Conservation (phyloP, 257 asterid genomes). For the Datura wrightii region DNA sequence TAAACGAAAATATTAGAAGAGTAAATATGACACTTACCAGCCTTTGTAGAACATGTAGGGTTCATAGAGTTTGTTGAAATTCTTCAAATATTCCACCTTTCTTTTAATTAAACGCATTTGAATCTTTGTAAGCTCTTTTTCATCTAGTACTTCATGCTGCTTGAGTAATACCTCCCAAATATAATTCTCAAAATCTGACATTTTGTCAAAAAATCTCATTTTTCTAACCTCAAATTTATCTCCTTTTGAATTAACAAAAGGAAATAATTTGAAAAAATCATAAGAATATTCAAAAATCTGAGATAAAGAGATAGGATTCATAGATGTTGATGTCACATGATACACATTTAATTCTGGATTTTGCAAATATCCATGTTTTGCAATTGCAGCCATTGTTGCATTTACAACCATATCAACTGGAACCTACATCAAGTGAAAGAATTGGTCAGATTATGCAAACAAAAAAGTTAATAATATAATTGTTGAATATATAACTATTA, state of each 20-base stretch:
- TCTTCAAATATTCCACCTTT: constrained; percentile 21
- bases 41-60: neutral
- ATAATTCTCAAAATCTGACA: neutral
- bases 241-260: constrained; percentile 1
- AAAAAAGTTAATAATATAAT: too few species aligned
- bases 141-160: constrained; percentile 1
- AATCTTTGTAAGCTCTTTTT: neutral
- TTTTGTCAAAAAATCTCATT: neutral
- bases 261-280: constrained; percentile 39
- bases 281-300: constrained; percentile 33
- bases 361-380: constrained; percentile 41
- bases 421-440: constrained; percentile 34
- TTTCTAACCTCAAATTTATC: neutral
- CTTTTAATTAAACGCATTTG: neutral
- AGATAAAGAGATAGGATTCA: constrained; percentile 34
- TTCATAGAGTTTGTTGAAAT: neutral
- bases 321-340: constrained; percentile 45
- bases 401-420: constrained; percentile 54
- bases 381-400: constrained; percentile 52
- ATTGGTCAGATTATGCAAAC: neutral
- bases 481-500: too few species aligned
- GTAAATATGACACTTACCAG: neutral
- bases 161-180: neutral
- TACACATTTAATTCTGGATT: constrained; percentile 39
- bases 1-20: too few species aligned